Conservation (phyloP, 2,329 filamentous ascomycete species). For the Cryphonectria parasitica region DNA sequence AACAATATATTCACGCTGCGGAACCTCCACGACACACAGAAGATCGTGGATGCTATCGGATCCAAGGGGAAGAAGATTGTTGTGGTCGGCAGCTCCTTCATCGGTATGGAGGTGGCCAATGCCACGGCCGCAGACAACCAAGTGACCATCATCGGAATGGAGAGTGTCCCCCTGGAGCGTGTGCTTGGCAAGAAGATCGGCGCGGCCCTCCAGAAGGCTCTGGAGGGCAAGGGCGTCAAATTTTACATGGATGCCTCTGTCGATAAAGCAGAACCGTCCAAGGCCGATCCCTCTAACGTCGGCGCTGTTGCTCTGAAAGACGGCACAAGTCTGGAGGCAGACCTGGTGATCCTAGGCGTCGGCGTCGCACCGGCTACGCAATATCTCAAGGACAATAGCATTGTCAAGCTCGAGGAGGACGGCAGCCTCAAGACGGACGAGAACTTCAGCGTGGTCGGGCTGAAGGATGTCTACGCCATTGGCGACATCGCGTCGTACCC, state of each 20-base stretch:
- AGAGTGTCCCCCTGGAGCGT: slow-evolving; percentile 80
- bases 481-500: slow-evolving; percentile 96
- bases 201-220: slow-evolving; percentile 73
- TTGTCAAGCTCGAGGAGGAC: slow-evolving; percentile 75
- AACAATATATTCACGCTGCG: slow-evolving; percentile 87
- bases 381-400: slow-evolving; percentile 74
- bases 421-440: slow-evolving; percentile 85
- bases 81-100: slow-evolving; percentile 90
- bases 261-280: slow-evolving; percentile 77
- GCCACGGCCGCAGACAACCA: slow-evolving; percentile 78
- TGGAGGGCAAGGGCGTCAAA: slow-evolving; percentile 87
- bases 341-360: slow-evolving; percentile 89
- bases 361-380: slow-evolving; percentile 86
- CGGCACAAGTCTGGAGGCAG: slow-evolving; percentile 80
- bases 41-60: slow-evolving; percentile 79
- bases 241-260: slow-evolving; percentile 84
- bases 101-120: slow-evolving; percentile 96
- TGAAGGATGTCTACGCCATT: slow-evolving; percentile 86
- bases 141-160: slow-evolving; percentile 88
- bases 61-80: slow-evolving; percentile 90
- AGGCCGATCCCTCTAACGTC: slow-evolving; percentile 70
- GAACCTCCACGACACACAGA: slow-evolving; percentile 74
- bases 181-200: slow-evolving; percentile 85
- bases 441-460: slow-evolving; percentile 73
- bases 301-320: slow-evolving; percentile 84